Conservation (phyloP, 306 rosid genomes). For the Cicer judaicum region DNA sequence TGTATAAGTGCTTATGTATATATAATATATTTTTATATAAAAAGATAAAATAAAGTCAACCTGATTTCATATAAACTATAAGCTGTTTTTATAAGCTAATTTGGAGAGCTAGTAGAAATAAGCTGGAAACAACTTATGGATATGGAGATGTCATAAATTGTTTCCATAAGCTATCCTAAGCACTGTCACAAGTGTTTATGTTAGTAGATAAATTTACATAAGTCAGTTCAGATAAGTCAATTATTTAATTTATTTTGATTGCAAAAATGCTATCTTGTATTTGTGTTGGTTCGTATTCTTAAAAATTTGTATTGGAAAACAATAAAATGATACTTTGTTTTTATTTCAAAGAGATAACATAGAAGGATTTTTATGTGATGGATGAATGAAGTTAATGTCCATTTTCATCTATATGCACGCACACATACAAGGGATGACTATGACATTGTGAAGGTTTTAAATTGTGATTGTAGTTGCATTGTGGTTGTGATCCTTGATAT, state of each 20-base stretch:
- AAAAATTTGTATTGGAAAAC: neutral
- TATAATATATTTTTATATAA: too few species aligned
- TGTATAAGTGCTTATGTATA: too few species aligned
- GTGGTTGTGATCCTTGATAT: neutral
- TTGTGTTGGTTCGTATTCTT: neutral
- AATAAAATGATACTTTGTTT: neutral
- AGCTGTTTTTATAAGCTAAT: too few species aligned
- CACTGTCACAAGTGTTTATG: too few species aligned
- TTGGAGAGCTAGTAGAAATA: too few species aligned
- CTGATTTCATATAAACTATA: too few species aligned
- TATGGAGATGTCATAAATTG: too few species aligned
- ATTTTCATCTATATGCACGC: neutral
- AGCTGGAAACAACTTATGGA: too few species aligned
- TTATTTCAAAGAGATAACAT: neutral
- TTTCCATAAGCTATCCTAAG: too few species aligned
- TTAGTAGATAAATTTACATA: too few species aligned
- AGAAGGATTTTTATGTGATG: neutral
- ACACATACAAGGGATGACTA: neutral
- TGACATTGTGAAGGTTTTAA: neutral
- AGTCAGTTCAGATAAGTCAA: too few species aligned
- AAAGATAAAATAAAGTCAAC: too few species aligned
- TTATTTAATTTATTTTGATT: neutral
- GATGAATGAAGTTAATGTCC: slow-evolving; percentile 30
- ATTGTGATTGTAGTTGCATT: neutral
- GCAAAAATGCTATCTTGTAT: neutral